Percentiles rank a stretch among this genome's conserved stretches.
phyloP scores from a whole-genome alignment of 2,329 filamentous ascomycete species.

The Stagonosporopsis tanaceti region DNA sequence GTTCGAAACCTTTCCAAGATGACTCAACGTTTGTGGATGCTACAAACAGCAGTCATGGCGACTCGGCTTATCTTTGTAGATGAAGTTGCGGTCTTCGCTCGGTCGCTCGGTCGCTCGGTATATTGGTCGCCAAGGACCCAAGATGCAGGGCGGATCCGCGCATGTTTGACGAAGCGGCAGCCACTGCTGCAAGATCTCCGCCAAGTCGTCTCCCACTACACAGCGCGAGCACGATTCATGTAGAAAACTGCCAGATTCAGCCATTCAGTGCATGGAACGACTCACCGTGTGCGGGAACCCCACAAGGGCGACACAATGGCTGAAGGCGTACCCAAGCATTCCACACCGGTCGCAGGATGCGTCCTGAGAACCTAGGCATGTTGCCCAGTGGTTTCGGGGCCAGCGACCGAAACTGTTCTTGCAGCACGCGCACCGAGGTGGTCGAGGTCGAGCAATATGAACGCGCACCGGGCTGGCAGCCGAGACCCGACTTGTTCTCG shows the following conservation, averaged over 20 bases:
- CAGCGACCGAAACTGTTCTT: conserved; percentile 15
- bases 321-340: conserved; percentile 1
- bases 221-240: conserved; percentile 5
- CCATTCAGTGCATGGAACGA: conserved; percentile 18
- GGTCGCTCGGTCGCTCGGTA: conserved; percentile 9
- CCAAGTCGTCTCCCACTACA: conserved; percentile 12
- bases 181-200: conserved; percentile 22
- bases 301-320: conserved; percentile 26
- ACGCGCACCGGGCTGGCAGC: conserved; percentile 1
- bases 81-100: conserved; percentile 7
- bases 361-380: conserved; percentile 15
- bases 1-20: not conserved
- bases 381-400: conserved; percentile 22
- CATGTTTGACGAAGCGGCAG: conserved; percentile 20
- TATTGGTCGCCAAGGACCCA: conserved; percentile 13
- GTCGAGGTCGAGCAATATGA: conserved; percentile 2
- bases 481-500: conserved; percentile 15
- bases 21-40: not conserved
- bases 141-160: conserved; percentile 16
- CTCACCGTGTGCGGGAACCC: conserved; percentile 16
- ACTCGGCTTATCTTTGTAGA: not conserved
- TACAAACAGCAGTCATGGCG: not conserved
- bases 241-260: conserved; percentile 22
- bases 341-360: conserved; percentile 11
- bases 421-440: conserved; percentile 11